A percentile compares a stretch with the other conserved stretches of the same genome.
Conservation (phyloP, 768 basidiomycete species). For the Dentipellis fragilis region DNA sequence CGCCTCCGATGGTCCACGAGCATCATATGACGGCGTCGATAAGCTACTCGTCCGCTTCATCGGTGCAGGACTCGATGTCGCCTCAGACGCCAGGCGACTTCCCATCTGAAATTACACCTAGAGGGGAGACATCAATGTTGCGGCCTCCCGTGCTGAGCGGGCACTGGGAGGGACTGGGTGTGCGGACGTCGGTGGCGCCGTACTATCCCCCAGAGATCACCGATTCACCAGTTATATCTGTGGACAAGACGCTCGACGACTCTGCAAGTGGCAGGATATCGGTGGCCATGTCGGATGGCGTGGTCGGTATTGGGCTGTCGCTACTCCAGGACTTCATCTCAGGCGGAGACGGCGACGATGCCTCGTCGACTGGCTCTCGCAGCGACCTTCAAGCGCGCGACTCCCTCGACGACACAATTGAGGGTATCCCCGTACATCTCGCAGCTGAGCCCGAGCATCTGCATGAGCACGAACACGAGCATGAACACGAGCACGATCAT, state of each 20-base stretch:
- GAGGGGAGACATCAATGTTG: not conserved
- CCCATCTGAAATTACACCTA: not conserved
- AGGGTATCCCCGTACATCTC: not conserved
- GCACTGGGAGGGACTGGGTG: not conserved
- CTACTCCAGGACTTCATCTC: slow-evolving; percentile 43
- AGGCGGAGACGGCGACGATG: slow-evolving; percentile 22
- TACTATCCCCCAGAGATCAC: not conserved
- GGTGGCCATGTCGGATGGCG: slow-evolving; percentile 41
- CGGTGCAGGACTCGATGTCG: slow-evolving; percentile 16
- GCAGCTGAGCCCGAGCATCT: not conserved
- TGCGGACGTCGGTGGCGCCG: not conserved
- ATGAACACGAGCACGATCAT: too few relatives aligned
- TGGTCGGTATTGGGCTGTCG: slow-evolving; percentile 60
- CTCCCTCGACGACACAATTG: slow-evolving; percentile 13
- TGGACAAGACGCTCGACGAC: not conserved
- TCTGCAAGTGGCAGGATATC: slow-evolving; percentile 6
- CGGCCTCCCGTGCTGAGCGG: not conserved
- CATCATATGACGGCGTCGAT: slow-evolving; percentile 8
- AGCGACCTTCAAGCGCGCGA: slow-evolving; percentile 1
- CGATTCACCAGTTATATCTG: not conserved
- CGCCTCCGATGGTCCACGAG: slow-evolving; percentile 11
- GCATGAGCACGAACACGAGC: too few relatives aligned
- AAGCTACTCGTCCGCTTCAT: slow-evolving; percentile 22
- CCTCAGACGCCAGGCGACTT: slow-evolving; percentile 16
- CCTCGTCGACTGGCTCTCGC: slow-evolving; percentile 8